Percentiles rank a stretch among this genome's conserved stretches.
These are phyloP conservation scores for Phytophthora tubulina DNA, from an alignment of 352 stramenopile species.

Conservation along the genomic window DNA sequence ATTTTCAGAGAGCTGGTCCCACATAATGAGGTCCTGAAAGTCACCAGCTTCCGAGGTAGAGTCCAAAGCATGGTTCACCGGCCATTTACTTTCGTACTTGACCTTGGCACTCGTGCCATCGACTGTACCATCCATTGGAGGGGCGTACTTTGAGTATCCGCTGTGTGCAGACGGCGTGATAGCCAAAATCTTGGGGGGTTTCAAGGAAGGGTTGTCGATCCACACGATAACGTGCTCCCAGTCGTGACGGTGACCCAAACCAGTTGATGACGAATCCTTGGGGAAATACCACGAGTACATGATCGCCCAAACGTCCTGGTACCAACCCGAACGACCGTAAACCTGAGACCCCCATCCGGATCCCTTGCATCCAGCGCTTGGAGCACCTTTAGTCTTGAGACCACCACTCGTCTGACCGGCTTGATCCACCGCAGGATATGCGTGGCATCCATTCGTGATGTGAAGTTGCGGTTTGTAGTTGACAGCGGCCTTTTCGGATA, in stretches of 20 bases:
- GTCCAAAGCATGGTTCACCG: slow-evolving; percentile 22
- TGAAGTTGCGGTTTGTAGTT: slow-evolving; percentile 31
- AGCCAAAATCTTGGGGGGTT: no score
- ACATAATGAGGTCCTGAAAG: slow-evolving; percentile 28
- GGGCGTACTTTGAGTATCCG: slow-evolving; percentile 7
- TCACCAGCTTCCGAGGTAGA: slow-evolving; percentile 11
- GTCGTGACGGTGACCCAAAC: not conserved
- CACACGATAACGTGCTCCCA: no score
- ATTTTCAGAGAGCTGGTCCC: slow-evolving; percentile 15
- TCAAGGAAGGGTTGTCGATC: no score
- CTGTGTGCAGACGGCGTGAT: no score
- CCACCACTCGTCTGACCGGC: slow-evolving; percentile 19
- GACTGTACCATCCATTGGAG: not conserved
- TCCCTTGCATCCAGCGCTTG: slow-evolving; percentile 33
- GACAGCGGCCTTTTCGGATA: slow-evolving; percentile 27
- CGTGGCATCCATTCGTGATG: slow-evolving; percentile 29
- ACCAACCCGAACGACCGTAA: slow-evolving; percentile 32
- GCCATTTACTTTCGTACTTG: slow-evolving; percentile 16
- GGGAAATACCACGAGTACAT: slow-evolving; percentile 25
- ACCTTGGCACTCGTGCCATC: slow-evolving; percentile 22
- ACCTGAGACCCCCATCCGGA: slow-evolving; percentile 42
- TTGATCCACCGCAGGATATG: slow-evolving; percentile 29
- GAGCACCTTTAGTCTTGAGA: slow-evolving; percentile 21
- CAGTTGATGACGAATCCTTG: not conserved
- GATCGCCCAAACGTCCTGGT: slow-evolving; percentile 29